Conservation (phyloP, 352 stramenopile species). For the Thraustochytrium aureum region DNA sequence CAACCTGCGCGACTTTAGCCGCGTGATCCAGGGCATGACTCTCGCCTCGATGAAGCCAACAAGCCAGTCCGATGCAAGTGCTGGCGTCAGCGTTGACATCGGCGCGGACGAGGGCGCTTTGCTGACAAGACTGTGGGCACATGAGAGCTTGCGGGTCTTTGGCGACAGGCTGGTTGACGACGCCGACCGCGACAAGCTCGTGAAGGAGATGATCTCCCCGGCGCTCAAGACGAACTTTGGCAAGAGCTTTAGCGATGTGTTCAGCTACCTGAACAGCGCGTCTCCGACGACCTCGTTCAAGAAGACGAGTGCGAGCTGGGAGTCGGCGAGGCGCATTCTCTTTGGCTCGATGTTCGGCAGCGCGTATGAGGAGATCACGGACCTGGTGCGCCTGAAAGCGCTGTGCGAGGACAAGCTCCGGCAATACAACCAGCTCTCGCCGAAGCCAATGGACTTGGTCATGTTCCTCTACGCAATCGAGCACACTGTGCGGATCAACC, state of each 20-base stretch:
- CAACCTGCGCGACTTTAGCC: constrained; percentile 89
- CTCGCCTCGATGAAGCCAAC: constrained; percentile 72
- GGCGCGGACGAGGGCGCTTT: constrained; percentile 62
- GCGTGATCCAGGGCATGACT: constrained; percentile 83
- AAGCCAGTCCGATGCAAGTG: background rate
- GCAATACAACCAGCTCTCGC: constrained; percentile 88
- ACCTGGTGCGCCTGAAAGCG: constrained; percentile 73
- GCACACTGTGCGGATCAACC: constrained; percentile 83
- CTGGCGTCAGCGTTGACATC: background rate
- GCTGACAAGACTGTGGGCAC: constrained; percentile 82
- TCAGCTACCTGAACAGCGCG: background rate
- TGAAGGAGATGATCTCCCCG: constrained; percentile 68
- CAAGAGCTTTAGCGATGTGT: constrained; percentile 36
- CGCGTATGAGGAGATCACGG: constrained; percentile 90
- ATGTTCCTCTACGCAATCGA: constrained; percentile 93
- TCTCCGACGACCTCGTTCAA: constrained; percentile 70
- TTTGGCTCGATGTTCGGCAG: constrained; percentile 61
- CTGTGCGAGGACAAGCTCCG: constrained; percentile 91
- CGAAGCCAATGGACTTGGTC: constrained; percentile 93
- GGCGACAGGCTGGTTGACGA: constrained; percentile 86
- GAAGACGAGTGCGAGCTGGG: constrained; percentile 66
- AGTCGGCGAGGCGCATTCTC: constrained; percentile 62
- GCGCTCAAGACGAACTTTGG: constrained; percentile 62
- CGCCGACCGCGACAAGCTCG: constrained; percentile 82
- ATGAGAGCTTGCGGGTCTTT: constrained; percentile 92